phyloP scores from a whole-genome alignment of 805 yeast genomes.

The Saturnispora hagleri region DNA sequence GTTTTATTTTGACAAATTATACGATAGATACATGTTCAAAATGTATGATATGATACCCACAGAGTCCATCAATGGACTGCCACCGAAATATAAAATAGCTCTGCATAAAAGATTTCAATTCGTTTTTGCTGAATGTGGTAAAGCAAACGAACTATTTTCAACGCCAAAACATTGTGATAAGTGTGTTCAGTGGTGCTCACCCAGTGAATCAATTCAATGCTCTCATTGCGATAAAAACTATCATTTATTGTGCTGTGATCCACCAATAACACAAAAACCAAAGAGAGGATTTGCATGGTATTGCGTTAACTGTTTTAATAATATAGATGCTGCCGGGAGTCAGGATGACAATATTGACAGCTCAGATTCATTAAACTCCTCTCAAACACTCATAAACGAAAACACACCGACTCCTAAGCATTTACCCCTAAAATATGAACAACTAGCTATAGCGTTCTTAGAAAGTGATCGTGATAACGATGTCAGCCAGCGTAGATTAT shows the following conservation, averaged over 20 bases:
- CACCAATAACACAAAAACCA: conserved; percentile 73
- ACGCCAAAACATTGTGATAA: conserved; percentile 62
- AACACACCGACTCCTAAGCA: conserved; percentile 9
- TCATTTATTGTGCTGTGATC: conserved; percentile 80
- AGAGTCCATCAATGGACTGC: conserved; percentile 43
- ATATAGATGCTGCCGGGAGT: neutral
- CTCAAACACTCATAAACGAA: neutral
- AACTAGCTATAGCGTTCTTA: conserved; percentile 45
- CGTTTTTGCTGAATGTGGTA: conserved; percentile 63
- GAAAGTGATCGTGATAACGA: conserved; percentile 34
- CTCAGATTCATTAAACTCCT: neutral
- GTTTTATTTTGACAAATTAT: conserved; percentile 79
- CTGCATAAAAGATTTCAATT: conserved; percentile 60
- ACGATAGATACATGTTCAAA: conserved; percentile 76
- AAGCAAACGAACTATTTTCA: conserved; percentile 51
- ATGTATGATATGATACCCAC: conserved; percentile 76
- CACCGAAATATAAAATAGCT: conserved; percentile 52
- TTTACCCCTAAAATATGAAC: conserved; percentile 39
- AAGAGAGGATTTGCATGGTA: conserved; percentile 87
- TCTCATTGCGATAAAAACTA: conserved; percentile 63
- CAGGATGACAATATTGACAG: conserved; percentile 10
- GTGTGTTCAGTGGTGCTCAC: conserved; percentile 80
- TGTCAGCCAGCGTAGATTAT: conserved; percentile 38
- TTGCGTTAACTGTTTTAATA: conserved; percentile 56
- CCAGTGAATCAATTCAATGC: conserved; percentile 67